Conservation (phyloP, 768 basidiomycete genomes). For the Tricholoma furcatifolium region DNA sequence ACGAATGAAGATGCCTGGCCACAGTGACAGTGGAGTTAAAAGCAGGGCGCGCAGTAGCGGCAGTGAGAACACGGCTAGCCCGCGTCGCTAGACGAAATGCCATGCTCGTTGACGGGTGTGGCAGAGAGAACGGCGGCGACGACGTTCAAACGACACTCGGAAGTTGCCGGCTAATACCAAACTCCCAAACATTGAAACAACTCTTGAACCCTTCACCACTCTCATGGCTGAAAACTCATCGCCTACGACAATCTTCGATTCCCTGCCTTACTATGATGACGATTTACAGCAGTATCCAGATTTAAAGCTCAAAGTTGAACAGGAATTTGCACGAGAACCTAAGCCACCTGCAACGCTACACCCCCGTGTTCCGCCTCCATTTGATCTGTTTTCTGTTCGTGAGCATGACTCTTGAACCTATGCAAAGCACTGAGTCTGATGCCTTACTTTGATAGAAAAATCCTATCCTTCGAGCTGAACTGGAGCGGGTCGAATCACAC, state of each 20-base stretch:
- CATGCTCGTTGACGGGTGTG: slow-evolving; percentile 30
- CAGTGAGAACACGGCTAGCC: slow-evolving; percentile 42
- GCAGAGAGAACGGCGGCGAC: neutral
- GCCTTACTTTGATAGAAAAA: slow-evolving; percentile 45
- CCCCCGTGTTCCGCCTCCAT: slow-evolving; percentile 65
- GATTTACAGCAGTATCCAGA: slow-evolving; percentile 77
- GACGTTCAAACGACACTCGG: slow-evolving; percentile 13
- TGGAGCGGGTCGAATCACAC: slow-evolving; percentile 70
- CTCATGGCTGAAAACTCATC: slow-evolving; percentile 23
- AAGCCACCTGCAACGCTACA: slow-evolving; percentile 62
- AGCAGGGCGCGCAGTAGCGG: slow-evolving; percentile 32
- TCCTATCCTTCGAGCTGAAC: slow-evolving; percentile 68
- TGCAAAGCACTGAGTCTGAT: slow-evolving; percentile 6
- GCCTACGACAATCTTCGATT: slow-evolving; percentile 61
- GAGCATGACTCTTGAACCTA: slow-evolving; percentile 23
- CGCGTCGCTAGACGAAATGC: slow-evolving; percentile 44
- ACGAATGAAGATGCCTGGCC: slow-evolving; percentile 47
- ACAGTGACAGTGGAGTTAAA: slow-evolving; percentile 21
- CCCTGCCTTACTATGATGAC: slow-evolving; percentile 93
- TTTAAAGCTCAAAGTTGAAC: slow-evolving; percentile 73
- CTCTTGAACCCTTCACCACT: slow-evolving; percentile 2
- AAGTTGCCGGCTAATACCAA: slow-evolving; percentile 18
- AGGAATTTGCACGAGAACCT: slow-evolving; percentile 71
- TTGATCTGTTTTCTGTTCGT: slow-evolving; percentile 71
- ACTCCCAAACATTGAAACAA: neutral